Base-by-base conservation (phyloP, 768 basidiomycete genomes). In the Serpula lacrymans region DNA sequence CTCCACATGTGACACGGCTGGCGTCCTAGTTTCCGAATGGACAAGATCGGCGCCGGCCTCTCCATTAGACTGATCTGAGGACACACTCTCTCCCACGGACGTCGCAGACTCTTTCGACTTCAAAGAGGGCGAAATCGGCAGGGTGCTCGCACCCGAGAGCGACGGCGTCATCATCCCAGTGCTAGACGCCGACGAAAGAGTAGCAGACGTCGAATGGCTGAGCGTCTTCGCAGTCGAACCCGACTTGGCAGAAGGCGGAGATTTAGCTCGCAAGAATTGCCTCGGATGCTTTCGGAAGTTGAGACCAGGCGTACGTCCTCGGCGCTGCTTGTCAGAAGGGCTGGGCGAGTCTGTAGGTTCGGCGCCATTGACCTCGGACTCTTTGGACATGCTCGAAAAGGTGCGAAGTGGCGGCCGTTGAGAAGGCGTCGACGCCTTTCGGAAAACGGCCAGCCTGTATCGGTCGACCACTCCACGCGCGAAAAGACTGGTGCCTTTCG, bases 381-480 rank as follows among this genome's bases (percentile, higher is more conserved):
- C 70, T 21, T 72, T 71, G 25, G 82, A 85, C 48, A 75, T 59
- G 18, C 76, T 79, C 14, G 85, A 84, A 45, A 73, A 65, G 6
- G 75, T 71, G 17, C 78, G 70, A 5, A 69, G 65, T 3, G 53
- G 58, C 12, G 66, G 51, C 10, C 74, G 68, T 35, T 73, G 68
- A 30, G 69, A 67, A 4, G 84, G 80, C 9, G 82, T 84, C 11
- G 83, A 80, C n/a, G 75, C 72, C 58, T 90, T 91, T 40, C 88
- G 76, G 75, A 91, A 91, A 16, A 91, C 88, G 12, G 86, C 81
- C 39, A 95, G 69, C 42, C 79, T 74, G 58, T 94, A 95, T 39
- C 85, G 75, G 58, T 95, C 91, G 37, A 92, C 88, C 34, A 93
- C 87, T 5, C 91, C 91, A n/a, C 90, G 80, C 30, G 91, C 84